Evolutionary conservation across 2,329 filamentous ascomycete genomes (phyloP).

Genomic region (Venturiaceae sp.): DNA sequence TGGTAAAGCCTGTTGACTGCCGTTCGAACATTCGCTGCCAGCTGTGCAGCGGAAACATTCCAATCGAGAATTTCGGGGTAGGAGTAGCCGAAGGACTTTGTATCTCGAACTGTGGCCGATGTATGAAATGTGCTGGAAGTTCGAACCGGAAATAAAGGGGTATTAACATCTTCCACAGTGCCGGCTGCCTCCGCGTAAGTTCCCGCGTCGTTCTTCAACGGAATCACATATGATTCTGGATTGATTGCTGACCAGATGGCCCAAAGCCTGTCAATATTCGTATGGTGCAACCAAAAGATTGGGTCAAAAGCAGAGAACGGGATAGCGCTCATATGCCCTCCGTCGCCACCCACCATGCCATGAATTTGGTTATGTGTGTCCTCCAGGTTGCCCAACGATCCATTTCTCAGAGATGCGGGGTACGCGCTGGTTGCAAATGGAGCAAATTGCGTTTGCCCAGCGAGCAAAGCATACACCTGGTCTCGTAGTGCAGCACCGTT

Average conservation of each 20-base stretch:
- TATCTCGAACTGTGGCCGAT: background rate
- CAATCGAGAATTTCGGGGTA: constrained; percentile 5
- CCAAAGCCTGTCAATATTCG: constrained; percentile 6
- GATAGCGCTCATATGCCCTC: background rate
- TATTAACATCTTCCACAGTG: constrained; percentile 1
- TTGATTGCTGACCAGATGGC: constrained; percentile 6
- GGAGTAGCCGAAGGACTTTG: background rate
- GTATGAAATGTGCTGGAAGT: background rate
- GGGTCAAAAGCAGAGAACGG: constrained; percentile 3
- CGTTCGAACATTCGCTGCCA: background rate
- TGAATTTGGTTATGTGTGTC: constrained; percentile 2
- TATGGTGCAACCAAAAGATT: constrained; percentile 5
- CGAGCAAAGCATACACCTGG: background rate
- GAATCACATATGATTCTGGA: background rate
- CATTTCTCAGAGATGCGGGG: background rate
- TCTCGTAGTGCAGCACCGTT: background rate
- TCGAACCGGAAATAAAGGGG: background rate
- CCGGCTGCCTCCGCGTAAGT: background rate
- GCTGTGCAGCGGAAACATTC: background rate
- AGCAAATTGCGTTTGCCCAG: background rate
- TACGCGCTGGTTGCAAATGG: background rate
- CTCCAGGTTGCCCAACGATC: background rate
- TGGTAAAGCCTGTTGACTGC: background rate
- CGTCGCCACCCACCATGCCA: constrained; percentile 1
- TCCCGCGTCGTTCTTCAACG: background rate